These are phyloP conservation scores for Infundibulicybe gibba DNA, from an alignment of 768 basidiomycete species.

Conservation along the genomic window DNA sequence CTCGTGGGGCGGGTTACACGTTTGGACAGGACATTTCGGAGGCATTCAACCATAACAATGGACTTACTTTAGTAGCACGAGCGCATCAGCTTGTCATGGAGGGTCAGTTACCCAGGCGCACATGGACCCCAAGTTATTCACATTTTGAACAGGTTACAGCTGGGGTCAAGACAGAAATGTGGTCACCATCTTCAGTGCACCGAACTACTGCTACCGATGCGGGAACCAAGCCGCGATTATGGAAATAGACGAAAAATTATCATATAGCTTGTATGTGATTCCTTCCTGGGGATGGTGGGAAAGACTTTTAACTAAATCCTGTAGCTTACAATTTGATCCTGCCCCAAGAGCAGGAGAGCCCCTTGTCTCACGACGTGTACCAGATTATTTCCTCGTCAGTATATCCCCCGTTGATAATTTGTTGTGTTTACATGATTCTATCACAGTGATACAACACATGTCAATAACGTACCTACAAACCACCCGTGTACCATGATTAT, in stretches of 20 bases:
- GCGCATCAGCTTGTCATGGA: conserved; percentile 98
- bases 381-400: conserved; percentile 89
- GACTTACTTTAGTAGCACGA: conserved; percentile 90
- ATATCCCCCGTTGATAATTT: neutral
- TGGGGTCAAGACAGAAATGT: conserved; percentile 99
- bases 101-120: conserved; percentile 46
- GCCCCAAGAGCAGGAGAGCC: conserved; percentile 98
- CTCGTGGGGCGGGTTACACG: conserved; percentile 97
- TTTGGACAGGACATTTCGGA: conserved; percentile 99
- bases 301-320: neutral
- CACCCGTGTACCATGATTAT: conserved; percentile 19
- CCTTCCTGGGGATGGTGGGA: too few relatives aligned
- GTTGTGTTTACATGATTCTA: neutral
- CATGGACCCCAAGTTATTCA: neutral
- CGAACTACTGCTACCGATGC: conserved; percentile 99
- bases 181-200: conserved; percentile 99
- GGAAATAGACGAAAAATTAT: conserved; percentile 99
- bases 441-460: conserved; percentile 16
- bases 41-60: conserved; percentile 99
- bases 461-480: conserved; percentile 21
- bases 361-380: conserved; percentile 91
- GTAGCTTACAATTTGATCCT: conserved; percentile 98
- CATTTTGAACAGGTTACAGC: conserved; percentile 62
- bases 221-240: conserved; percentile 99
- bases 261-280: conserved; percentile 80